Percentiles rank a stretch among this genome's conserved stretches.
Conservation (phyloP, 2,329 filamentous ascomycete species). For the Calonectria ilicicola region DNA sequence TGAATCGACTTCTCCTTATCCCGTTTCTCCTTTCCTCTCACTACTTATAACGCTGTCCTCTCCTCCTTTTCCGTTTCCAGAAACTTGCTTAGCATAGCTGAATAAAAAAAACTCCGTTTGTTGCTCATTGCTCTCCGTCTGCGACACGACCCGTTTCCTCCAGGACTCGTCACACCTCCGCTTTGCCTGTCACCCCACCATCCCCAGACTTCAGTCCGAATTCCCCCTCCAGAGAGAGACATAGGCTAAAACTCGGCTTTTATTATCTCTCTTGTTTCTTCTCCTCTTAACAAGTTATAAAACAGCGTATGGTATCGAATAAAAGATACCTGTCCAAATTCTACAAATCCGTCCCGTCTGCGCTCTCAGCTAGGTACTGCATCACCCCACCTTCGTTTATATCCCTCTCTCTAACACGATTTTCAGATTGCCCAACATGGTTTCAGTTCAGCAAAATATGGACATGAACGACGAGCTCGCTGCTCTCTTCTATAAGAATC, state of each 20-base stretch:
- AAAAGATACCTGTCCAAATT: not conserved
- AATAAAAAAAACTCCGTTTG: constrained; percentile 38
- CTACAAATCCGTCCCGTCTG: not conserved
- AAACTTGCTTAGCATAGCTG: constrained; percentile 44
- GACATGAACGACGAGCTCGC: constrained; percentile 85
- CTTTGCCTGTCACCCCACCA: constrained; percentile 34
- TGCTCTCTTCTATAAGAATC: constrained; percentile 81
- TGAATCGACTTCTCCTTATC: constrained; percentile 20
- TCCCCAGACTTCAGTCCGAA: constrained; percentile 20
- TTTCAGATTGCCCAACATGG: constrained; percentile 46
- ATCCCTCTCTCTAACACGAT: constrained; percentile 26
- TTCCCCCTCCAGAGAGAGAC: constrained; percentile 7
- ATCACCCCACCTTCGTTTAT: constrained; percentile 12
- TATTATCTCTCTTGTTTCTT: not conserved
- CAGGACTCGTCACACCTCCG: constrained; percentile 34
- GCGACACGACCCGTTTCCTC: constrained; percentile 30
- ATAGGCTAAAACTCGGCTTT: constrained; percentile 7
- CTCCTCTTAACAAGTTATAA: not conserved
- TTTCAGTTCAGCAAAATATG: constrained; percentile 59
- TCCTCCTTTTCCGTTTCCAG: constrained; percentile 25
- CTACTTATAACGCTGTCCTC: constrained; percentile 21
- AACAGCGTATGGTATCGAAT: not conserved
- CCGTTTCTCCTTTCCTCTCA: constrained; percentile 3
- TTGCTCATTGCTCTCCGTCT: constrained; percentile 29
- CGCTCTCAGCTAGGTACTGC: constrained; percentile 26